Percentiles rank a stretch among this genome's conserved stretches.
Evolutionary conservation across 441 rosid species (phyloP).

Genomic region (Arabidopsis hybrid): DNA sequence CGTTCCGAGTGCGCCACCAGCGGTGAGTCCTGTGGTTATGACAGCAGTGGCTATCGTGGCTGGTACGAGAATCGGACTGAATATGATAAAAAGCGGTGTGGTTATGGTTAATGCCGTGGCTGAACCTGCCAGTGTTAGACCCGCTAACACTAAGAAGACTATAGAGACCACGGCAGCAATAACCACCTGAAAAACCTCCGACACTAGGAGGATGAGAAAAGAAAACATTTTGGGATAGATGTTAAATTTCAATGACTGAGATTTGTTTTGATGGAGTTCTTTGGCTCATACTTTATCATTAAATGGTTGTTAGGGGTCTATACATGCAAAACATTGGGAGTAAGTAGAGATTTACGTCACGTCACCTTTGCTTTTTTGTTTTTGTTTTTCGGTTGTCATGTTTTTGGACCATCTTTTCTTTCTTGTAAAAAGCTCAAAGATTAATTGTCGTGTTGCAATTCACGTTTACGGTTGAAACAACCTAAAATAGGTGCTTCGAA

Average conservation of each 20-base stretch:
- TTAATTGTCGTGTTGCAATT: neutral
- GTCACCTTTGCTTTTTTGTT: neutral
- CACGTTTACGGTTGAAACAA: constrained; percentile 5
- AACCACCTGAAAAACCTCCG: constrained; percentile 8
- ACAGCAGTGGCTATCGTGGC: constrained; percentile 59
- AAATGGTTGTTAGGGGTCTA: neutral
- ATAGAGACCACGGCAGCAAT: constrained; percentile 23
- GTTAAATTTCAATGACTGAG: neutral
- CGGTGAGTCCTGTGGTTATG: constrained; percentile 48
- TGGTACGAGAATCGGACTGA: constrained; percentile 83
- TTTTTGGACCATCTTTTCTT: neutral
- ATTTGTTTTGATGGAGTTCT: neutral
- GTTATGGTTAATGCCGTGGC: constrained; percentile 66
- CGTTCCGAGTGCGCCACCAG: neutral
- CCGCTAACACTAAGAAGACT: constrained; percentile 51
- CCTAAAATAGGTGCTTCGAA: neutral
- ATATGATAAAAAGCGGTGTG: constrained; percentile 75
- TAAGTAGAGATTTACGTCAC: neutral
- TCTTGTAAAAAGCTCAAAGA: neutral
- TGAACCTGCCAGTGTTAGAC: constrained; percentile 60
- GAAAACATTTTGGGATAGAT: constrained; percentile 1
- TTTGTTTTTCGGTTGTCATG: neutral
- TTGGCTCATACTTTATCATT: neutral
- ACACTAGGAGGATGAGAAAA: neutral
- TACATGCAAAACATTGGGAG: neutral